A percentile compares a stretch with the other conserved stretches of the same genome.
These are phyloP conservation scores for Phytophthora podocarpi DNA, from an alignment of 352 stramenopile genomes.

Conservation along the genomic window DNA sequence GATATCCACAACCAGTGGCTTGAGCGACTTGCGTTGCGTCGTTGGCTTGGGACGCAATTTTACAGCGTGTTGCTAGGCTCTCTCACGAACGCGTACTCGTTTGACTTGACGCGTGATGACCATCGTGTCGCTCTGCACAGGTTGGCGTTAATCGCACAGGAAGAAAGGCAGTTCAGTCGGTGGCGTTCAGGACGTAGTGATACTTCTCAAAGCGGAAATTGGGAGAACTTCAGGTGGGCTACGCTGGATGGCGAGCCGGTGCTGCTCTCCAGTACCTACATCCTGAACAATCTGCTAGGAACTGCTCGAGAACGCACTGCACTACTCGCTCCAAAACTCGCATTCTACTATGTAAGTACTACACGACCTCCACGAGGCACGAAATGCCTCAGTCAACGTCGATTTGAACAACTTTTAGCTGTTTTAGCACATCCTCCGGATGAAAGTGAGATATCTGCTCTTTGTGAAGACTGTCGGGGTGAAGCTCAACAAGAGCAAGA, in stretches of 20 bases:
- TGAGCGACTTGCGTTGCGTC: slow-evolving; percentile 60
- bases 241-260: slow-evolving; percentile 63
- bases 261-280: slow-evolving; percentile 69
- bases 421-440: slow-evolving; percentile 33
- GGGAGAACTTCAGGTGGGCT: slow-evolving; percentile 90
- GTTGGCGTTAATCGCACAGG: slow-evolving; percentile 70
- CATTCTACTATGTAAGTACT: slow-evolving; percentile 89
- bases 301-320: slow-evolving; percentile 10
- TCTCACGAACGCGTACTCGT: slow-evolving; percentile 67
- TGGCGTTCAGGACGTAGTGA: slow-evolving; percentile 54
- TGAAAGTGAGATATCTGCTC: slow-evolving; percentile 17
- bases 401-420: slow-evolving; percentile 64
- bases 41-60: slow-evolving; percentile 55
- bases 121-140: slow-evolving; percentile 59
- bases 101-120: slow-evolving; percentile 48
- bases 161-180: slow-evolving; percentile 74
- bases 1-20: slow-evolving; percentile 54
- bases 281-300: slow-evolving; percentile 68
- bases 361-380: slow-evolving; percentile 63
- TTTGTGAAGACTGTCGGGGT: slow-evolving; percentile 21
- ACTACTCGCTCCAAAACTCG: slow-evolving; percentile 13
- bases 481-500: slow-evolving; percentile 2
- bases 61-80: slow-evolving; percentile 70
- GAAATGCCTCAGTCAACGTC: slow-evolving; percentile 45
- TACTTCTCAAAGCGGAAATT: slow-evolving; percentile 88